Base-by-base conservation (phyloP, 1,284 basidiomycete genomes). In the Afroboletus lepidellus region DNA sequence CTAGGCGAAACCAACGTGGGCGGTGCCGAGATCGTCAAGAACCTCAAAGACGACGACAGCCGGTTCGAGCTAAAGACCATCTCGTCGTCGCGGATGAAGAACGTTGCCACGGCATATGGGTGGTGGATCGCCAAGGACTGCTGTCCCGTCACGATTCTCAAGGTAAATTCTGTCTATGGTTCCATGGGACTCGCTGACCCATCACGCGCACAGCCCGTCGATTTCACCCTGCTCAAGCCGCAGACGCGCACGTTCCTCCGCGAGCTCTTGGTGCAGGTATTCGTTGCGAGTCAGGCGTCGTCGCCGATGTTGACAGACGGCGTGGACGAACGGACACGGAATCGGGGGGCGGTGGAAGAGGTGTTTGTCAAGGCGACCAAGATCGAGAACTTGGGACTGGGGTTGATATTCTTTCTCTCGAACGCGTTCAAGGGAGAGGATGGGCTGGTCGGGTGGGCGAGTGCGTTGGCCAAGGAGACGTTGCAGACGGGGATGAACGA, bases 1-100 rank as follows among this genome's bases (percentile, higher is more conserved):
- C 75, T 99, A 27, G 94, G 94, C 16, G 92, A 98, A 70, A 81
- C 76, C 16, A 79, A 74, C 36, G 90, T 95, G 29, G 93, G 93
- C 2, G 94, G 94, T 3, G 79, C 80, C 0, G 90, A 88, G 60
- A 76, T 92, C 44, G 76, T 92, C 59, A 90, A 88, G 64, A 81
- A 75, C 54, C 66, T 81, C 32, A 75, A 76, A 56, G 80, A 80
- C 21, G 76, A 76, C 25, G 69, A 60, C n/a, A 67, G 71, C 16
- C 74, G 69, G 8, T 78, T 80, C 46, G 76, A 80, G 41, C 58
- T 76, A 38, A 78, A 81, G 61, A 79, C 76, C 44, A 76, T 91
- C 25, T 85, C 89, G 4, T 71, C 77, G 16, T 75, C 78, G 43
- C 78, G 84, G 46, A 70, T 84, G 51, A 69, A 67, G 41, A 92